These are phyloP conservation scores for Fusarium nematophilum DNA, from an alignment of 2,329 filamentous ascomycete species.

Conservation along the genomic window DNA sequence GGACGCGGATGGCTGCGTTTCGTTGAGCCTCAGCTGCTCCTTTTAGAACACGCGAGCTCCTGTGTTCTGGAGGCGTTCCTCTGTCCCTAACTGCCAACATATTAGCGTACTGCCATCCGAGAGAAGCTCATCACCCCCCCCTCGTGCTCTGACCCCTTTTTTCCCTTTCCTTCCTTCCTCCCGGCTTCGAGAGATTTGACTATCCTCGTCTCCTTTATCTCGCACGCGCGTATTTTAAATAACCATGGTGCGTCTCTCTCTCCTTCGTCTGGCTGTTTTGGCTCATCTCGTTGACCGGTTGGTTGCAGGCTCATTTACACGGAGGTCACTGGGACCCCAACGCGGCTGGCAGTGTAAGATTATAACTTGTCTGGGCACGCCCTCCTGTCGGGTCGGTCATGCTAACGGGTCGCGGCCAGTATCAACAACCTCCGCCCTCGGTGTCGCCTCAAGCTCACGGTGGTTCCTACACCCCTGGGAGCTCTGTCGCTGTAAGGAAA, in stretches of 20 bases:
- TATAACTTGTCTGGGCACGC: no score
- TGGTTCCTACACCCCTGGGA: constrained; percentile 41
- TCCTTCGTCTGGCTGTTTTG: neutral
- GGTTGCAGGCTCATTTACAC: constrained; percentile 36
- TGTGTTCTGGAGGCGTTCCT: neutral
- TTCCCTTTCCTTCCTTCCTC: constrained; percentile 2
- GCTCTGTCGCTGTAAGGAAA: constrained; percentile 34
- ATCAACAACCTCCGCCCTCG: constrained; percentile 22
- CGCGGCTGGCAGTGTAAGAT: constrained; percentile 27
- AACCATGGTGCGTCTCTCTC: constrained; percentile 31
- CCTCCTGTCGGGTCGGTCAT: neutral
- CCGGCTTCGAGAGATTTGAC: neutral
- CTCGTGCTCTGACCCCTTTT: constrained; percentile 1
- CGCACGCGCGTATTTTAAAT: constrained; percentile 27
- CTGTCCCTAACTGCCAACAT: constrained; percentile 14
- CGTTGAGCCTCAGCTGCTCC: constrained; percentile 25
- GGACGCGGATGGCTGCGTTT: constrained; percentile 7
- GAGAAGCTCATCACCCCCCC: constrained; percentile 8
- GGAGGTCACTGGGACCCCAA: constrained; percentile 41
- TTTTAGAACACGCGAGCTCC: constrained; percentile 7
- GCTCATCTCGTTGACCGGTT: constrained; percentile 1
- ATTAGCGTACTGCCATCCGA: constrained; percentile 25
- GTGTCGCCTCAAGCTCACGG: constrained; percentile 37
- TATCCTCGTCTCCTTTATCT: neutral
- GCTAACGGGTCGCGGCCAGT: constrained; percentile 20